A percentile compares a stretch with the other conserved stretches of the same genome.
Conservation (phyloP, 2,329 filamentous ascomycete genomes). For the Paraphaeosphaeria minitans region DNA sequence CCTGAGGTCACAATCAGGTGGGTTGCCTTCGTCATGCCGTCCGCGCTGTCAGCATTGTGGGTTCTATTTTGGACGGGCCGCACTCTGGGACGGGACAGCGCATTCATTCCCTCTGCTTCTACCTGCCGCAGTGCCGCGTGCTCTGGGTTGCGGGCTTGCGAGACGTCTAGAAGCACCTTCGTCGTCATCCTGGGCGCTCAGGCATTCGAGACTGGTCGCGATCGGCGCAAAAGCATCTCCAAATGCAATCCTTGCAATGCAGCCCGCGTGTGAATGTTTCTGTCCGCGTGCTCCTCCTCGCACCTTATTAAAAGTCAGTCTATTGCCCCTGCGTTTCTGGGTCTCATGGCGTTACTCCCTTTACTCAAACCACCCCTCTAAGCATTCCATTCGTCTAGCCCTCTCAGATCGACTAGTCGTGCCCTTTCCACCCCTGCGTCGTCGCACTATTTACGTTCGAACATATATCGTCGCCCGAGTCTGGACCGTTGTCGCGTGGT, state of each 20-base stretch:
- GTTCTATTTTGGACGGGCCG: conserved; percentile 9
- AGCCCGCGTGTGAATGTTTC: conserved; percentile 14
- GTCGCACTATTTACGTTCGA: conserved; percentile 12
- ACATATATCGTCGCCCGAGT: conserved; percentile 10
- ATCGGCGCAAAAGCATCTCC: conserved; percentile 25
- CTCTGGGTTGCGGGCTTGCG: conserved; percentile 18
- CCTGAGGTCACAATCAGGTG: not conserved
- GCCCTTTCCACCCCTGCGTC: conserved; percentile 1
- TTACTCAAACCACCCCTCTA: conserved; percentile 10
- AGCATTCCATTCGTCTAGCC: conserved; percentile 16
- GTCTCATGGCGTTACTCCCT: conserved; percentile 5
- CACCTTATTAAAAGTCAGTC: conserved; percentile 28
- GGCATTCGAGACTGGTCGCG: conserved; percentile 23
- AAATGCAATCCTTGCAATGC: conserved; percentile 15
- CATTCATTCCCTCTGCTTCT: conserved; percentile 10
- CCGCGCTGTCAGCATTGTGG: not conserved
- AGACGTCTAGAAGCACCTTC: conserved; percentile 22
- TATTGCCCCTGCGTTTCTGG: conserved; percentile 16
- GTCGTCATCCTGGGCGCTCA: conserved; percentile 22
- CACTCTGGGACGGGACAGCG: not conserved
- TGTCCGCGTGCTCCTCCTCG: conserved; percentile 22
- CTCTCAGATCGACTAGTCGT: not conserved
- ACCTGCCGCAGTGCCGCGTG: conserved; percentile 14
- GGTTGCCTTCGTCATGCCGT: not conserved
- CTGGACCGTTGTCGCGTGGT: conserved; percentile 14